Evolutionary conservation across 805 yeast genomes (phyloP).

Genomic region (Metschnikowia cubensis): DNA sequence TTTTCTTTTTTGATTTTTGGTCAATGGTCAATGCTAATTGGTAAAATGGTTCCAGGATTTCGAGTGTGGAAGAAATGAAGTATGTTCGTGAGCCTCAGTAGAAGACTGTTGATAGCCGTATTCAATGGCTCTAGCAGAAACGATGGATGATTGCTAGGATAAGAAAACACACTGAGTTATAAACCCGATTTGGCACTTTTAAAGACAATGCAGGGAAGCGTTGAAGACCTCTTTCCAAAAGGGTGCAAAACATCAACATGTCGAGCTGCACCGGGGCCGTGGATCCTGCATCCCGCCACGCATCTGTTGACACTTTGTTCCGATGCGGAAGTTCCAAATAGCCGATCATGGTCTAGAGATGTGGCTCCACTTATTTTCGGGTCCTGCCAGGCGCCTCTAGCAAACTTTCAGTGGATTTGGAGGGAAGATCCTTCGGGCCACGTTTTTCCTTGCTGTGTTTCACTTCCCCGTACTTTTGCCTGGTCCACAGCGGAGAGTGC

Average conservation of each 20-base stretch:
- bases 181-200: slow-evolving; percentile 4
- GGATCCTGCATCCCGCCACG: not conserved
- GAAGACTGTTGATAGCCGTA: not conserved
- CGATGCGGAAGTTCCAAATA: not conserved
- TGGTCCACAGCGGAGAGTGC: not conserved
- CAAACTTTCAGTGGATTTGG: not conserved
- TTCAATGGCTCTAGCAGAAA: not conserved
- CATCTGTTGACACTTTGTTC: not conserved
- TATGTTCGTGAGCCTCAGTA: not conserved
- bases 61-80: not conserved
- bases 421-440: not conserved
- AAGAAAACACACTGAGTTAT: not conserved
- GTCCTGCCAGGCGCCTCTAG: not conserved
- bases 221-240: not conserved
- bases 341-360: not conserved
- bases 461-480: not conserved
- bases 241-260: not conserved
- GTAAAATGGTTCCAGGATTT: not conserved
- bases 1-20: too few species aligned
- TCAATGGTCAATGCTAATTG: too few species aligned
- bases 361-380: not conserved
- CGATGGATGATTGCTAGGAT: not conserved
- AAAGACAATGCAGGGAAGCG: slow-evolving; percentile 1
- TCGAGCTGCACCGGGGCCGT: not conserved
- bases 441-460: not conserved